phyloP scores from a whole-genome alignment of 164 flowering plant species.

The Aristolochia californica region DNA sequence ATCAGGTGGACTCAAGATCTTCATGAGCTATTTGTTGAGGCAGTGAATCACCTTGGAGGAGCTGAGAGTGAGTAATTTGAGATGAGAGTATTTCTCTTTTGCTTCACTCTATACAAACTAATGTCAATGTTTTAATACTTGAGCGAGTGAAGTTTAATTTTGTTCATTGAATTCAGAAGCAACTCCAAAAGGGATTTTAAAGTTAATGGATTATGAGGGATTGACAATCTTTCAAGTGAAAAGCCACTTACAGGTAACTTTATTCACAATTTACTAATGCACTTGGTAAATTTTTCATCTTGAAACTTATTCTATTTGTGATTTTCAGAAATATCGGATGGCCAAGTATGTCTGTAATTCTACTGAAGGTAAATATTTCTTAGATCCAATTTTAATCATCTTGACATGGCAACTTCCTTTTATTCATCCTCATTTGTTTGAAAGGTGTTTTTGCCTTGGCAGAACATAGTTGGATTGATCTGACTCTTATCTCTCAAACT shows the following conservation, averaged over 20 bases:
- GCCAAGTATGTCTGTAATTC: constrained; percentile 69
- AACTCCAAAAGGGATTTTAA: constrained; percentile 87
- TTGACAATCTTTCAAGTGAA: constrained; percentile 88
- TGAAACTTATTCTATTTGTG: neutral
- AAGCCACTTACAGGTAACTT: constrained; percentile 84
- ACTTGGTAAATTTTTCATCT: too few species aligned
- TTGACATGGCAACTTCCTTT: too few species aligned
- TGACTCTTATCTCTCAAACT: too few species aligned
- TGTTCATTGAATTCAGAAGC: constrained; percentile 42
- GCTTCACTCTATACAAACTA: too few species aligned
- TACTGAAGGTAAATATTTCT: constrained; percentile 37
- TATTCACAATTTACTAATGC: neutral
- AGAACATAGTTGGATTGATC: too few species aligned
- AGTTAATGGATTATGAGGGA: constrained; percentile 72
- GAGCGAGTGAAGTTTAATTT: too few species aligned
- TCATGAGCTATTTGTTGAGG: constrained; percentile 80
- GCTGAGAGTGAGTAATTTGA: constrained; percentile 61
- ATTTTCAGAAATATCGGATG: constrained; percentile 69
- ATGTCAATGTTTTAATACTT: too few species aligned
- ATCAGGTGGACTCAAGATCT: constrained; percentile 92
- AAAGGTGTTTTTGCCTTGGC: too few species aligned
- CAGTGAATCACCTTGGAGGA: constrained; percentile 83
- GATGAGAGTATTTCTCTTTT: too few species aligned
- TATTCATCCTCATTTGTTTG: too few species aligned
- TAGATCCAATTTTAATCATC: too few species aligned